Base-by-base conservation (phyloP, 257 asterid genomes). In the Solanum paucissectum region DNA sequence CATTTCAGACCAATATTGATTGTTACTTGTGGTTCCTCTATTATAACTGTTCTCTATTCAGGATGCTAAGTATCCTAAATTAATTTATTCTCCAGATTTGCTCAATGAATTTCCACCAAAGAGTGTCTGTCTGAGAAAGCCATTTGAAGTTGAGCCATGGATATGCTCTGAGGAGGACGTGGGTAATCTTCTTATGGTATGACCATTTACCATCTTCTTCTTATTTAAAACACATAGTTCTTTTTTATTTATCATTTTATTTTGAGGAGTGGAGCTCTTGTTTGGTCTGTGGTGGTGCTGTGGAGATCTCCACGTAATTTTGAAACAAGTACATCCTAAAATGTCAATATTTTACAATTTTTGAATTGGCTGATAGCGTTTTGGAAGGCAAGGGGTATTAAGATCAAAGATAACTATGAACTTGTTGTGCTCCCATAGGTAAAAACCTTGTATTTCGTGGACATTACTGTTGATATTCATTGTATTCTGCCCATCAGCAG, bases 141-240 rank as follows among this genome's bases (percentile, higher is more conserved):
- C 98, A 89, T 94, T 95, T 86, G 87, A 76, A 27, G 82, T 92
- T 79, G 96, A 92, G 89, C 99, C 99, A 5, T 96, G 98, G 98
- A 91, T 77, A 20, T 95, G 94, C 86, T 95, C 99, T 3, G 98
- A 94, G 87, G 94, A 92, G 86, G 90, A 89, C 58, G 91, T 92
- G 55, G 98, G 99, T 87, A 91, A 92, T 90, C 95, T 96, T 84
- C 89, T 95, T 69, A 96, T 96, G 99, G 99, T 96, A 87, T 93
- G 94, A 89, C 76, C 37, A 72, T 84, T 87, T 89, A 81, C 79
- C 66, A 29, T 14, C 85, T 46, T 46, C 60, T 40, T 77, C 29
- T 82, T 79, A 20, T 27, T 79, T 18, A 18, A 49, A 29, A 49
- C 42, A 81, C 42, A 29, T 14, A 27, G 25, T 27, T 44, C 27